These are phyloP conservation scores for Schwanniomyces occidentalis DNA, from an alignment of 805 yeast species.

Conservation along the genomic window DNA sequence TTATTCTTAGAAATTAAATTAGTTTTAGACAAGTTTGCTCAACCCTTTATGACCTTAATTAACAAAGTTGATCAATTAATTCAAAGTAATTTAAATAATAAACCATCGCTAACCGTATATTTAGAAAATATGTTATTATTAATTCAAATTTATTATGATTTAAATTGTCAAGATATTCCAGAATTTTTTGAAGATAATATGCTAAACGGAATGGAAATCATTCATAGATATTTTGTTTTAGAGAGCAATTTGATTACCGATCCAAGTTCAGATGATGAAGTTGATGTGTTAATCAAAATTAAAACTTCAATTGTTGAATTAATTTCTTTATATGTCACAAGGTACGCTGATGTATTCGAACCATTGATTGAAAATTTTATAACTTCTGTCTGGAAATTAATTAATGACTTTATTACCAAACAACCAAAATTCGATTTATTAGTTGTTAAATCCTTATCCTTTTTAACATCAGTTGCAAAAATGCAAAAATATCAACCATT, in stretches of 20 bases:
- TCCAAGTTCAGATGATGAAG: constrained; percentile 63
- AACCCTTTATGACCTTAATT: constrained; percentile 74
- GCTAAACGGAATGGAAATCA: constrained; percentile 69
- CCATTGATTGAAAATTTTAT: constrained; percentile 75
- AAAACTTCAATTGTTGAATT: constrained; percentile 85
- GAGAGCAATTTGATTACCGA: constrained; percentile 52
- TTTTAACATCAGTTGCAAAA: constrained; percentile 78
- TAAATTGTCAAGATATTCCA: constrained; percentile 97
- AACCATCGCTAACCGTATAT: constrained; percentile 52
- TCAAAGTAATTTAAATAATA: constrained; percentile 44
- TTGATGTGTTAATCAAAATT: constrained; percentile 67
- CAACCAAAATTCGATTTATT: constrained; percentile 82
- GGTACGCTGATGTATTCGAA: constrained; percentile 92
- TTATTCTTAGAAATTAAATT: constrained; percentile 82
- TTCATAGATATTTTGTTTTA: constrained; percentile 78
- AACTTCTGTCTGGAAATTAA: constrained; percentile 76
- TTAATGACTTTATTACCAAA: constrained; percentile 58
- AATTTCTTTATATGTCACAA: constrained; percentile 78
- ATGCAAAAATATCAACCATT: constrained; percentile 65
- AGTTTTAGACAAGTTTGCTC: constrained; percentile 80
- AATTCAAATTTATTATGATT: constrained; percentile 83
- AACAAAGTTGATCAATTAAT: constrained; percentile 67
- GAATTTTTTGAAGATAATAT: constrained; percentile 95
- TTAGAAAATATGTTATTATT: constrained; percentile 72
- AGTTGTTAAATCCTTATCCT: constrained; percentile 76